Base-by-base conservation (phyloP, 2,329 filamentous ascomycete species). In the Epichloe baconii region DNA sequence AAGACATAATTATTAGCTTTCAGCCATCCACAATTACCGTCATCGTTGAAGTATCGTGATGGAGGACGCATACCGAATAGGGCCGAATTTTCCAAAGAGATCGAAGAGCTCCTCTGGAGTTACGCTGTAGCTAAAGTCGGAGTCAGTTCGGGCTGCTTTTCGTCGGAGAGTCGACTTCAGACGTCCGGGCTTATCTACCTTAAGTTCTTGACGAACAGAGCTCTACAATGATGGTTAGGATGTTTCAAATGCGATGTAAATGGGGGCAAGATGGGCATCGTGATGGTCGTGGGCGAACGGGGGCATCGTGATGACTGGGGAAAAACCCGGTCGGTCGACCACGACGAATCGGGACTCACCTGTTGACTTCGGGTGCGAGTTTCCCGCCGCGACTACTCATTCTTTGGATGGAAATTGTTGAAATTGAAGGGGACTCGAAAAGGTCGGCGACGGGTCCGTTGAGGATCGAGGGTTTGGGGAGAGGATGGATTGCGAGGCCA, bases 131-230 rank as follows among this genome's bases (percentile, higher is more conserved):
- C 90, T 95, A 58, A 44, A 62, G 49, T 75, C 19, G 50, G 36
- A 19, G 50, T 58, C 38, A 54, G 54, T 48, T 36, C 38, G 17
- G 38, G 21, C 10, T 7, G 40, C 8, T 34, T 26, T 38, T 38
- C 15, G 12, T 36, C 40, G 34, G 15, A 37, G 38, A 31, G 37
- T 43, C 48, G 37, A n/a, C 11, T 37, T 37, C 38, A 19, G 49
- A 34, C 36, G n/a, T 35, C n/a, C 19, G 34, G 43, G 49, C 40
- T 31, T 26, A 47, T 34, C 61, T 71, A 94, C 88, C 87, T 95
- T 77, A 97, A 82, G 82, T 98, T 97, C 88, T 97, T 97, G 66
- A 97, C 91, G 82, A 97, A 97, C 77, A 98, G 87, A 85, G 93
- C 91, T 84, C 91, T 95, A 61, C 57, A 46, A 50, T 5, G 46